Conservation (phyloP, 2,329 filamentous ascomycete species). For the Apiospora saccharicola region DNA sequence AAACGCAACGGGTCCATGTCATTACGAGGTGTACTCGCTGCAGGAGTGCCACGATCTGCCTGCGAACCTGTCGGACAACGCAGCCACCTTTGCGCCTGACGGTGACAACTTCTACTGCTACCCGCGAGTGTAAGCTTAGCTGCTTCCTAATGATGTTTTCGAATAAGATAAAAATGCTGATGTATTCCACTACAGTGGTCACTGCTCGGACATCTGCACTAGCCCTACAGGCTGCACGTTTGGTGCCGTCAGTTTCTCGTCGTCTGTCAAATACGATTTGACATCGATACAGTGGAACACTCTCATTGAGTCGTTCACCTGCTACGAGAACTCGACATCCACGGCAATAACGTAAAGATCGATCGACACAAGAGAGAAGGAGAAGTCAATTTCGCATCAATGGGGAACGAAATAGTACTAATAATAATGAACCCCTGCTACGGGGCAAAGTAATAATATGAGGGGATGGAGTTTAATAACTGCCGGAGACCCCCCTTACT, state of each 20-base stretch:
- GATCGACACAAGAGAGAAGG: not conserved
- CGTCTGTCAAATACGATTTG: slow-evolving; percentile 56
- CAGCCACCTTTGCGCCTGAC: slow-evolving; percentile 59
- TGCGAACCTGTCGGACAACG: slow-evolving; percentile 49
- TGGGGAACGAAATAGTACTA: not conserved
- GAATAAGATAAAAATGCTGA: not conserved
- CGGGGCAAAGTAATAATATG: not conserved
- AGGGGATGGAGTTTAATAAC: not conserved
- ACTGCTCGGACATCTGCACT: slow-evolving; percentile 54
- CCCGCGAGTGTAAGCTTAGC: slow-evolving; percentile 46
- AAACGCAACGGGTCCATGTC: slow-evolving; percentile 57
- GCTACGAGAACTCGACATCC: slow-evolving; percentile 41
- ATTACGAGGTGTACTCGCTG: slow-evolving; percentile 52
- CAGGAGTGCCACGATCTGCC: slow-evolving; percentile 55
- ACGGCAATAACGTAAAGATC: slow-evolving; percentile 28
- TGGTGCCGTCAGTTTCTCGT: slow-evolving; percentile 54
- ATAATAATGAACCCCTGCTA: not conserved
- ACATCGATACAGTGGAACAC: slow-evolving; percentile 53
- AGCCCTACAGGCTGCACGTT: slow-evolving; percentile 62
- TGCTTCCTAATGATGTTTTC: not conserved
- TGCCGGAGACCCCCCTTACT: not conserved
- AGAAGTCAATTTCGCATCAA: not conserved
- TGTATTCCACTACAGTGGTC: slow-evolving; percentile 34
- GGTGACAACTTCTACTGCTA: slow-evolving; percentile 57
- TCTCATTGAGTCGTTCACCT: slow-evolving; percentile 48